phyloP scores from a whole-genome alignment of 805 yeast genomes.

The Blastobotrys mokoenaii region DNA sequence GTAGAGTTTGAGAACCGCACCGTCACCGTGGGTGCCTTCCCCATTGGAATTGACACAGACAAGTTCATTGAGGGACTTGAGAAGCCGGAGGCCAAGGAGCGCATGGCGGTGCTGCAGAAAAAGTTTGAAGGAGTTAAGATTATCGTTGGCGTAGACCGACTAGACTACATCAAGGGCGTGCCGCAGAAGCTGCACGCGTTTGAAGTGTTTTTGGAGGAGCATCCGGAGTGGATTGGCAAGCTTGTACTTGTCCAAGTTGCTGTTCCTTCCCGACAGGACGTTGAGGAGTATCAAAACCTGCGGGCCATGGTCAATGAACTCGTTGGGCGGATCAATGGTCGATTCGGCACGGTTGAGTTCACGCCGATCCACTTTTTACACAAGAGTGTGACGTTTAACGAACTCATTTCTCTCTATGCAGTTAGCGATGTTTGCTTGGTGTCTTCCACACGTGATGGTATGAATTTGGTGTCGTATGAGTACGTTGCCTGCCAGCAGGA shows the following conservation, averaged over 20 bases:
- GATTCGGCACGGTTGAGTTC: conserved; percentile 93
- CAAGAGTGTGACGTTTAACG: conserved; percentile 83
- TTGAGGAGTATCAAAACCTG: conserved; percentile 91
- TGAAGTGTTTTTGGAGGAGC: conserved; percentile 82
- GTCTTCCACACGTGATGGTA: conserved; percentile 93
- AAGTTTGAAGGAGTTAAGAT: conserved; percentile 72
- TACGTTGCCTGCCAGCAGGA: conserved; percentile 92
- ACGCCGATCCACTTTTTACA: conserved; percentile 97
- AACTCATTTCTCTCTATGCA: conserved; percentile 78
- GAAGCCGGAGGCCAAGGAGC: conserved; percentile 48
- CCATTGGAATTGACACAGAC: conserved; percentile 97
- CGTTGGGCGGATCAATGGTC: conserved; percentile 94
- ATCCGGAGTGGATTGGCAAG: conserved; percentile 98
- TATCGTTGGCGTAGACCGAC: conserved; percentile 92
- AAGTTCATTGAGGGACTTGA: conserved; percentile 76
- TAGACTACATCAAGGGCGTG: conserved; percentile 96
- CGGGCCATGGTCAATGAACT: conserved; percentile 92
- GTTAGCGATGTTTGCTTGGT: conserved; percentile 87
- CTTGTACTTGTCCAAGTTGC: conserved; percentile 94
- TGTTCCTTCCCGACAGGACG: conserved; percentile 95
- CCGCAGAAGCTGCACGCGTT: conserved; percentile 96
- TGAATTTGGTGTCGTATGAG: conserved; percentile 94
- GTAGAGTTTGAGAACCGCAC: conserved; percentile 67
- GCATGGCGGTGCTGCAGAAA: conserved; percentile 55
- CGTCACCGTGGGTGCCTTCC: conserved; percentile 91